Evolutionary conservation across 202 grass and related monocot genomes (phyloP), one percentile per base, ranked within the genome.

Genomic region (Panicum virgatum): DNA sequence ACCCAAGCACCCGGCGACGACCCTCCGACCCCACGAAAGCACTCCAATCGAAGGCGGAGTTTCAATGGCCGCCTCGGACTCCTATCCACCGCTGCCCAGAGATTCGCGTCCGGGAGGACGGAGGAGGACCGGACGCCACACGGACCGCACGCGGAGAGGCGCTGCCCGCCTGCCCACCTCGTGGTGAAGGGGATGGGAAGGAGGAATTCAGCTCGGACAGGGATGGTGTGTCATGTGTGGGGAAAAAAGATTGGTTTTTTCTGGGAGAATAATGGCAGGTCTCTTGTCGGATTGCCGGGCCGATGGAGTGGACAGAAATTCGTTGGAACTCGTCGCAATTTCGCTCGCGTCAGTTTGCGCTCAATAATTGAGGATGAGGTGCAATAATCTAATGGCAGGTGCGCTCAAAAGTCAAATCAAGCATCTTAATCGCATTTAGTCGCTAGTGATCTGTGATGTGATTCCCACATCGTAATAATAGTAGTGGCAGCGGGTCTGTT

Each of bases 101-200:
- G 40, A 80, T 66, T 86, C 59, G 46, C 57, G 56, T 72, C 51
- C 73, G 40, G 19, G 68, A 69, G 43, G 40, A 73, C 57, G 66
- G 11, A 3, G 11, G 6, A 27, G 23, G 42, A 18, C 19, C 19
- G 23, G 11, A 72, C 34, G 7, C 76, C 66, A 51, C 42, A 13
- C 76, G 59, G 51, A 56, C 73, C 83, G 53, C 85, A 77, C 72
- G 83, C 37, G 27, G 75, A 73, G 39, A 29, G 23, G 39, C 3
- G 57, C 16, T n/a, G 9, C 62, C 26, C n/a, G 39, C 39, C 39
- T 77, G 62, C 60, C 77, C 38, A 68, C 20, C 74, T 73, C 78
- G 32, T 64, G 69, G 76, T 29, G 65, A 23, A 5, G n/a, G 65
- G 56, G 73, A 50, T 72, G 9, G 27, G 45, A 29, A 62, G 10